Conservation (phyloP, 306 rosid genomes). For the Trifolium pratense region DNA sequence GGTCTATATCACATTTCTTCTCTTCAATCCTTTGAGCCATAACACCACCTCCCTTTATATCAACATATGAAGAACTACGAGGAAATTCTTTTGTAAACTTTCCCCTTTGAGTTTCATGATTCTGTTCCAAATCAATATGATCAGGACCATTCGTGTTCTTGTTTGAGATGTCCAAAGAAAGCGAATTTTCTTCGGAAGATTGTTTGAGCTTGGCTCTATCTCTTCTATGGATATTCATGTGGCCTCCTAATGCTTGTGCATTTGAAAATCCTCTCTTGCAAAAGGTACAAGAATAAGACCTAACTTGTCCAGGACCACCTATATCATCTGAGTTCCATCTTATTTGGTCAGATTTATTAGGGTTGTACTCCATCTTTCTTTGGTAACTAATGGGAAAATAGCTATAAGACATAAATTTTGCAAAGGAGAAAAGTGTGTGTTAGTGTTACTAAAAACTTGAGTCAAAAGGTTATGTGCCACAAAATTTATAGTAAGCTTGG, state of each 20-base stretch:
- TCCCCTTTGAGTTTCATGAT: conserved; percentile 33
- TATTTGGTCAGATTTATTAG: conserved; percentile 43
- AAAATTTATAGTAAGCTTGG: conserved; percentile 40
- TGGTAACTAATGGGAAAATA: conserved; percentile 22
- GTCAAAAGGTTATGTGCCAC: conserved; percentile 38
- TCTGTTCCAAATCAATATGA: conserved; percentile 40
- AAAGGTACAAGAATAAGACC: conserved; percentile 63
- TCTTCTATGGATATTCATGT: conserved; percentile 82
- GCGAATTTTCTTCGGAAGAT: conserved; percentile 53
- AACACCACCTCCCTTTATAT: conserved; percentile 4
- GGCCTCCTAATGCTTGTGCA: conserved; percentile 89
- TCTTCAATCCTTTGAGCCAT: conserved; percentile 29
- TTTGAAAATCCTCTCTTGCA: conserved; percentile 75
- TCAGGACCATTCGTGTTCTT: conserved; percentile 31
- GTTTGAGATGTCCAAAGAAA: conserved; percentile 46
- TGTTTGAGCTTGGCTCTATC: conserved; percentile 72
- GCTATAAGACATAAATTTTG: conserved; percentile 29
- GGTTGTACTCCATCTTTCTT: conserved; percentile 44
- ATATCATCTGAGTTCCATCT: conserved; percentile 56
- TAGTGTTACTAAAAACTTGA: conserved; percentile 10
- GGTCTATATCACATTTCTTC: conserved; percentile 51
- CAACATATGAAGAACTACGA: conserved; percentile 46
- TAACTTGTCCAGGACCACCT: conserved; percentile 40
- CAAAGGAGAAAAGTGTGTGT: neutral
- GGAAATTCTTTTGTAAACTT: conserved; percentile 36